Evolutionary conservation across 345 rosid species (phyloP), one percentile per base, ranked within the genome.

Genomic region (Brassica juncea): DNA sequence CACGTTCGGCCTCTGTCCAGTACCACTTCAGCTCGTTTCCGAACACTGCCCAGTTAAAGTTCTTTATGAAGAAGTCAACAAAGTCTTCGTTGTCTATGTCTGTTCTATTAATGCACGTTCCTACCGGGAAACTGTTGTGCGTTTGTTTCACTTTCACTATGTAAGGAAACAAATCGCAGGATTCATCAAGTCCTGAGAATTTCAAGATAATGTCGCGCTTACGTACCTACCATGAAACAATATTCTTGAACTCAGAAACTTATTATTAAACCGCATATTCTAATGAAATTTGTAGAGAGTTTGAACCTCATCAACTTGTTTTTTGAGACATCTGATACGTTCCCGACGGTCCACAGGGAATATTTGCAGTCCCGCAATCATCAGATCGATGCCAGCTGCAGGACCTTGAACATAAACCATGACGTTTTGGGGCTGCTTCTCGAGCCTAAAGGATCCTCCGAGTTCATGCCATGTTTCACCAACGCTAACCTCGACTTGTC

Each of bases 21-120:
- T 85, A 89, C 98, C 98, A 94, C 71, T 92, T 94, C 31, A 94
- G 78, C 82, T 94, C 98, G 76, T 94, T 94, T 73, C 91, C 98
- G 19, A 94, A 92, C 78, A 91, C 95, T 12, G 88, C 92, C 98
- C 98, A 92, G 79, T 91, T 92, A 76, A 94, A 94, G 79, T 91
- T 71, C 73, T 87, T 87, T 31, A 84, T 84, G 72, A 88, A 85
- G 87, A 92, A 94, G 68, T 79, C 84, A 27, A 89, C 93, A 52
- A 86, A 91, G 70, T 91, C 94, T 77, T 91, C 94, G 23, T 94
- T 91, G 82, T 94, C 97, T 47, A 94, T 84, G 85, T 87, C 89
- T 7, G 86, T 82, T 74, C 97, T 84, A 84, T 77, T 91, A 2
- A 92, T 89, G 84, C 97, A 92, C 10, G 97, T 87, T 19, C 97